These are phyloP conservation scores for Populus hybrid DNA, from an alignment of 441 rosid genomes.

Conservation along the genomic window DNA sequence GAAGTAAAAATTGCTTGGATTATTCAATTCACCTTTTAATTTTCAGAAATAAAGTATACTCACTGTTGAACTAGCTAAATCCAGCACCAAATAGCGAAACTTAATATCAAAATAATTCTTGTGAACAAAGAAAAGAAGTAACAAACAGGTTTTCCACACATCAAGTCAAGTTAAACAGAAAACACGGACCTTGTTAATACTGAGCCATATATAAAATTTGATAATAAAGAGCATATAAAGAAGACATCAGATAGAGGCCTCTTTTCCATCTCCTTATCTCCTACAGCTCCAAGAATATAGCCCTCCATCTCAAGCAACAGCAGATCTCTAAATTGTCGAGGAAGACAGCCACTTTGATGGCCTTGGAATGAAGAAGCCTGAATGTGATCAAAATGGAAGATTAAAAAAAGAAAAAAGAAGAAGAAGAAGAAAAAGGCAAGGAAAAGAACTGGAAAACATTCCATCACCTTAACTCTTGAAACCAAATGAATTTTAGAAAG, in stretches of 20 bases:
- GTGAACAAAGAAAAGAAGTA: neutral
- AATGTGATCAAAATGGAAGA: constrained; percentile 18
- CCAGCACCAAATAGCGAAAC: neutral
- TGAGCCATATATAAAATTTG: constrained; percentile 72
- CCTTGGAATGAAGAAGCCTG: constrained; percentile 49
- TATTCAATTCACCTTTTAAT: neutral
- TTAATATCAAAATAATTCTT: neutral
- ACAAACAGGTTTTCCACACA: neutral
- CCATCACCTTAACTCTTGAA: constrained; percentile 47
- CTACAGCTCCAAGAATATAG: constrained; percentile 43
- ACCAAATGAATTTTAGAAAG: constrained; percentile 51
- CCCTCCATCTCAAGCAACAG: constrained; percentile 78
- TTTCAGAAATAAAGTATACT: neutral
- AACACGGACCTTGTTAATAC: constrained; percentile 56
- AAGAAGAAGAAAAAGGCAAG: constrained; percentile 1
- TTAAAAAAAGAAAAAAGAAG: constrained; percentile 5
- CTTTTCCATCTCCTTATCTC: constrained; percentile 43
- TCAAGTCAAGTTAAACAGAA: neutral
- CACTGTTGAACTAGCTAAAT: neutral
- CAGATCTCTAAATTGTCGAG: constrained; percentile 66
- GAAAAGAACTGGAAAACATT: constrained; percentile 16
- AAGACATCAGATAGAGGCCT: constrained; percentile 64
- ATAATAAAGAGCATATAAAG: constrained; percentile 60
- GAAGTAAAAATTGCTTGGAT: neutral
- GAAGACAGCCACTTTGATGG: constrained; percentile 56